Base-by-base conservation (phyloP, 176 grass and related monocot genomes). In the Luzula sylvatica region DNA sequence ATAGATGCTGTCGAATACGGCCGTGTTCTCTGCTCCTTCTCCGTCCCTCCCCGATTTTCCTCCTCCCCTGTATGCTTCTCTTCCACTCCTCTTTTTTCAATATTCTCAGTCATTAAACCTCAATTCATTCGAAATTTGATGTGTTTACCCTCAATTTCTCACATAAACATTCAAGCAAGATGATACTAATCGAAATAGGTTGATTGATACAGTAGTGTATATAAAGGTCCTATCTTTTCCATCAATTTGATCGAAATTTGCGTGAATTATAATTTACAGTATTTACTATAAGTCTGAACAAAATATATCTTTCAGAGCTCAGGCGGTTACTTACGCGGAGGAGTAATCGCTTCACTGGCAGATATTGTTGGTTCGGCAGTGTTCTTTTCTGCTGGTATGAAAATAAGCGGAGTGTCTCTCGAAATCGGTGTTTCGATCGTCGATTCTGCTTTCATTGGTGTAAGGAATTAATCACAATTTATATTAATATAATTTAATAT, bases 21-120 rank as follows among this genome's bases (percentile, higher is more conserved):
- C 42, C 81, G 78, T 62, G 27, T 98, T 70, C 77, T 96, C 59
- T 96, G 75, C 72, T 90, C 84, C 65, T 74, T 74, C 46, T 26
- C 76, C 69, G 74, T 89, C 32, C 63, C 65, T 52, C 74, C 84
- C 23, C 67, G 78, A 52, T 42, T 77, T 47, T 47, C 74, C 40
- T 81, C 88, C 75, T 1, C 22, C 51, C 11, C 20, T 39, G 51
- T 11, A 7, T 14, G 15, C 16, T 2, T 9, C 20, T 3, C 26
- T 38, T 15, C 46, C n/a, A n/a, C n/a, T n/a, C n/a, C n/a, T n/a
- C n/a, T n/a, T n/a, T 15, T 5, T 12, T 3, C 24, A 2, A 28
- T 30, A 46, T 23, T 32, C 26, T 24, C 11, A 20, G 7, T 38
- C 62, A 25, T 27, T 70, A 32, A 7, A 23, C 47, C 57, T 46